Evolutionary conservation across 352 stramenopile genomes (phyloP), one percentile per base, ranked within the genome.

Genomic region (Phytophthora uliginosa): DNA sequence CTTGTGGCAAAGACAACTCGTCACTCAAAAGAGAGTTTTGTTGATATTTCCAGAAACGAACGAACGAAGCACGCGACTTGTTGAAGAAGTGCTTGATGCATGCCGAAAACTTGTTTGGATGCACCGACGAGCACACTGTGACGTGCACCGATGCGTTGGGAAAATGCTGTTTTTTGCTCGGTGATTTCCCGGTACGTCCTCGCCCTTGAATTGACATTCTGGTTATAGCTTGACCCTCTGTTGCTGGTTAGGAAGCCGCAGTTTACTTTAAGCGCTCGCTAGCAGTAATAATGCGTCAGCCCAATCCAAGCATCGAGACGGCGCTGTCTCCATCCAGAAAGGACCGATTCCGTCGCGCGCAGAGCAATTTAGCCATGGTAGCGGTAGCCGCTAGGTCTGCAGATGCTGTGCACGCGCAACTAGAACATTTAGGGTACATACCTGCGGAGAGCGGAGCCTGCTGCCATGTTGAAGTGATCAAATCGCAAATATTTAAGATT

Each of bases 341-440:
- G 10, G 58, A 78, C 20, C 63, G 8, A 36, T 70, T 77, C 20
- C 71, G 72, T n/a, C 87, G 85, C 7, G 73, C 70, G 38, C 77
- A 90, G 63, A 89, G 82, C 68, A 94, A 94, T 59, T 38, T 94
- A 24, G 87, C 84, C 12, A 75, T 89, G 70, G 62, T 91, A 15
- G 79, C 85, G 1, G 76, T 94, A 10, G 82, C 82, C 7, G 61
- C 63, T 5, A 78, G 73, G 3, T 90, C 81, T 3, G 18, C 60
- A 5, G 7, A 31, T 26, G 75, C 75, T 31, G 59, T 74, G 2
- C 58, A 56, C 12, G 24, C 47, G 1, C 71, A 78, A 33, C 71
- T 79, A 51, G 47, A 65, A 20, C 63, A 50, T 2, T 33, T 77
- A 0, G 71, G 59, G 9, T 77, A 71, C 34, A 33, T 38, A 17